Base-by-base conservation (phyloP, 768 basidiomycete genomes). In the Boletus reticuloceps region DNA sequence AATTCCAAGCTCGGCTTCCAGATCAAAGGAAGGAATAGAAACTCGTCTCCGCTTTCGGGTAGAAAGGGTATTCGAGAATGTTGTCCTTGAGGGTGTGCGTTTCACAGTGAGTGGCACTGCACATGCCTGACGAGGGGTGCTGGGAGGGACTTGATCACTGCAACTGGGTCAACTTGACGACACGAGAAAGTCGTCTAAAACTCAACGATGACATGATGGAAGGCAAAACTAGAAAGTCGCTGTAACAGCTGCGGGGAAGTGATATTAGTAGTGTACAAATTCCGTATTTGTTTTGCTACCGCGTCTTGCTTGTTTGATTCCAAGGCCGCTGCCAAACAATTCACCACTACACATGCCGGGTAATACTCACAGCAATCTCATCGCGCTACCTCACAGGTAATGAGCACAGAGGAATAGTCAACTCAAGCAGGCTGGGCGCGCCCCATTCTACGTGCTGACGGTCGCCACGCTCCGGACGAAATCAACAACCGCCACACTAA, bases 1-100 rank as follows among this genome's bases (percentile, higher is more conserved):
- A 20, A 55, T 51, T 25, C 69, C 67, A n/a, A 70, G 58, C 47
- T 77, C 73, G 41, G 70, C 59, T 19, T 63, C 64, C 44, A 79
- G 54, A 47, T 80, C 76, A 22, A 70, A 68, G 17, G 72, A 73
- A 9, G 73, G 66, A 8, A 72, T 62, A 2, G 79, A 80, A 17
- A 78, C 66, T 17, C 79, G 68, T 59, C 77, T 67, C 36, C 76
- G 65, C 58, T 80, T 80, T 50, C 71, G 50, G 42, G 67, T 56
- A 7, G 79, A 78, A 27, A 73, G 76, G 38, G 72, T 65, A 51
- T 73, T 75, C 9, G 74, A 74, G 41, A 75, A 66, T 13, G 72
- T 76, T 29, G 70, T 64, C 53, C 69, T 68, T 29, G 75, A 74
- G 9, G 71, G 66, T 7, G 69, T 68, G 7, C 76, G 75, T 50